phyloP scores from a whole-genome alignment of 1,284 basidiomycete species.

The Neolentinus lepideus region DNA sequence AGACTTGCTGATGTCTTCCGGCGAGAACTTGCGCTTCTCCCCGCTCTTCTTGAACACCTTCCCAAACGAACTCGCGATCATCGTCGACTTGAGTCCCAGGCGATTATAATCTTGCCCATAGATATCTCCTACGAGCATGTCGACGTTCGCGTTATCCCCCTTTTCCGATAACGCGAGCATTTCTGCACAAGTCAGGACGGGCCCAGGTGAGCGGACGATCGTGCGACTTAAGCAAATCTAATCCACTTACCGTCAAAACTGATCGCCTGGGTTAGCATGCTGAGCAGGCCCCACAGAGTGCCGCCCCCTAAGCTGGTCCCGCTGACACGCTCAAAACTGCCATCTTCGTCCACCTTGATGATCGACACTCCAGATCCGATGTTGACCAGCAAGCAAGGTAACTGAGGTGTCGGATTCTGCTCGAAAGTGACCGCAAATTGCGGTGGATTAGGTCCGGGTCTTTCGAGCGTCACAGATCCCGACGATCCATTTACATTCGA shows the following conservation, averaged over 20 bases:
- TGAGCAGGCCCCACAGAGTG: constrained; percentile 96
- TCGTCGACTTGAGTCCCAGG: constrained; percentile 94
- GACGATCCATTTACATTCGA: constrained; percentile 9
- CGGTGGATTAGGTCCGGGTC: constrained; percentile 91
- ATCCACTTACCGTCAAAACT: constrained; percentile 83
- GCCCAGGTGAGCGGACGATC: neutral
- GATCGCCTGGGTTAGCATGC: constrained; percentile 90
- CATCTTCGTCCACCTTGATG: constrained; percentile 95
- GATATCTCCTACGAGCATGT: constrained; percentile 99
- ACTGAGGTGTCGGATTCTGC: constrained; percentile 71
- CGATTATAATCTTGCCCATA: constrained; percentile 94
- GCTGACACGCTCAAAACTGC: constrained; percentile 92
- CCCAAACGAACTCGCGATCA: constrained; percentile 97
- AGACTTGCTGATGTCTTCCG: constrained; percentile 94
- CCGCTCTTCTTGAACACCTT: constrained; percentile 94
- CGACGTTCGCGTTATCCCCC: constrained; percentile 91
- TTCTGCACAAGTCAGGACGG: constrained; percentile 44
- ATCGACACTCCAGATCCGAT: constrained; percentile 98
- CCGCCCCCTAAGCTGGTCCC: constrained; percentile 98
- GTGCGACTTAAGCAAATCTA: constrained; percentile 1
- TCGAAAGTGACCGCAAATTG: constrained; percentile 87
- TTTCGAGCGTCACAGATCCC: constrained; percentile 46
- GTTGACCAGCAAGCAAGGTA: constrained; percentile 96
- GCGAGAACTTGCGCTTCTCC: constrained; percentile 70
- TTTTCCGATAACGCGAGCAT: constrained; percentile 93